These are phyloP conservation scores for Yamadazyma triangularis DNA, from an alignment of 1,139 yeast species.

Conservation along the genomic window DNA sequence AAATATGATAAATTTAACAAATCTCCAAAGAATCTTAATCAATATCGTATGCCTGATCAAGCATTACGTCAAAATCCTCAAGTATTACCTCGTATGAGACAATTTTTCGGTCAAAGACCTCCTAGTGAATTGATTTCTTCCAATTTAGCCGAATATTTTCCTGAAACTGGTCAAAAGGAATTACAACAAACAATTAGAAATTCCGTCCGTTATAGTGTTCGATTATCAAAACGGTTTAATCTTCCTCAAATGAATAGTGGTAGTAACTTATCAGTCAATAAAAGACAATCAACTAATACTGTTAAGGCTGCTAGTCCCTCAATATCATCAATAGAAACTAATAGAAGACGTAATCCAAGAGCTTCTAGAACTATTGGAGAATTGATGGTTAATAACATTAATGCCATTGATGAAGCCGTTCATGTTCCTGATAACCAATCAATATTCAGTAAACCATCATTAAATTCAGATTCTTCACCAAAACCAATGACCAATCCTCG, in stretches of 20 bases:
- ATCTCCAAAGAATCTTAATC: constrained; percentile 16
- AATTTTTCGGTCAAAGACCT: constrained; percentile 85
- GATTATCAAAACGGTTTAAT: constrained; percentile 45
- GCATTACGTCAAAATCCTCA: too few relatives aligned
- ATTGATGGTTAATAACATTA: constrained; percentile 54
- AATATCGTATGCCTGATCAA: constrained; percentile 22
- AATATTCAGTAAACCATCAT: constrained; percentile 17
- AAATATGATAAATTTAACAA: constrained; percentile 29
- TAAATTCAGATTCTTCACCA: constrained; percentile 5
- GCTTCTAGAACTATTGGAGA: constrained; percentile 58
- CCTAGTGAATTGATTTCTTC: constrained; percentile 90
- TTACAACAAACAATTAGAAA: constrained; percentile 79
- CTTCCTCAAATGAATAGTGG: constrained; percentile 21
- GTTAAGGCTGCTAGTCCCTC: constrained; percentile 15
- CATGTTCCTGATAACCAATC: constrained; percentile 20
- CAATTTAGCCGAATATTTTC: constrained; percentile 87
- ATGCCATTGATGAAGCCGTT: constrained; percentile 57
- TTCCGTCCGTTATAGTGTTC: constrained; percentile 72
- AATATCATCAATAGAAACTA: constrained; percentile 16
- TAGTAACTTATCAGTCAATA: constrained; percentile 17
- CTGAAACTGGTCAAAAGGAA: constrained; percentile 69
- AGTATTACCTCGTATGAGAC: constrained; percentile 39
- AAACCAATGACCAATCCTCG: constrained; percentile 14
- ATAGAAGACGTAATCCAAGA: constrained; percentile 15
- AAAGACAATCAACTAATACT: constrained; percentile 18